phyloP scores from a whole-genome alignment of 495 filamentous ascomycete genomes.

The Neurospora terricola region DNA sequence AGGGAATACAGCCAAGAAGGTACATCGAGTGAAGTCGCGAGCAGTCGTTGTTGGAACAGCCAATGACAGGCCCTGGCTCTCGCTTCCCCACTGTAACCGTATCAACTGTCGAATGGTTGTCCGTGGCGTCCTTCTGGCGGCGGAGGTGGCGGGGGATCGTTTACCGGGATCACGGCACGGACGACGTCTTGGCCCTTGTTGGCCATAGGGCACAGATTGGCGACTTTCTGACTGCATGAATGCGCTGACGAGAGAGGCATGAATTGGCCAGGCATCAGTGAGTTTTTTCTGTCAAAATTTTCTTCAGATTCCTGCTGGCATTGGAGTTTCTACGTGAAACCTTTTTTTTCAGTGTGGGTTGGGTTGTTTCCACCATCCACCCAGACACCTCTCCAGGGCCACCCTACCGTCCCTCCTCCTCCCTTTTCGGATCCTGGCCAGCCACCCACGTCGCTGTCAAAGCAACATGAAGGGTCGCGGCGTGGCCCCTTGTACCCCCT shows the following conservation, averaged over 20 bases:
- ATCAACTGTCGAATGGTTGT: neutral
- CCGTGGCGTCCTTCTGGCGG: neutral
- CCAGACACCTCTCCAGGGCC: neutral
- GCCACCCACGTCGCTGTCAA: neutral
- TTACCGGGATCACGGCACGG: neutral
- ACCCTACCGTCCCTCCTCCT: neutral
- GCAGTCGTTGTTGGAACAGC: neutral
- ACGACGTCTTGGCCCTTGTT: neutral
- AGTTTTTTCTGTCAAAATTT: neutral
- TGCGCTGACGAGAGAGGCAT: neutral
- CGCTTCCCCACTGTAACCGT: neutral
- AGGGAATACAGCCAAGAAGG: neutral
- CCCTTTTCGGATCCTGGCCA: neutral
- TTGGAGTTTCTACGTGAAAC: neutral
- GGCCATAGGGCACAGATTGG: neutral
- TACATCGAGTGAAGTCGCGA: neutral
- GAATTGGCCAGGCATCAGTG: neutral
- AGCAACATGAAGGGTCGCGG: neutral
- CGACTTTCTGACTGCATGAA: neutral
- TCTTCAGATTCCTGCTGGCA: neutral
- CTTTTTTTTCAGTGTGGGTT: neutral
- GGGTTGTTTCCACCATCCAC: neutral
- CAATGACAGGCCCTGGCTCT: neutral
- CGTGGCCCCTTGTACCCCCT: neutral
- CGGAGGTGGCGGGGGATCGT: neutral